Evolutionary conservation across 1,284 basidiomycete species (phyloP).

Genomic region (Sporisorium scitamineum): DNA sequence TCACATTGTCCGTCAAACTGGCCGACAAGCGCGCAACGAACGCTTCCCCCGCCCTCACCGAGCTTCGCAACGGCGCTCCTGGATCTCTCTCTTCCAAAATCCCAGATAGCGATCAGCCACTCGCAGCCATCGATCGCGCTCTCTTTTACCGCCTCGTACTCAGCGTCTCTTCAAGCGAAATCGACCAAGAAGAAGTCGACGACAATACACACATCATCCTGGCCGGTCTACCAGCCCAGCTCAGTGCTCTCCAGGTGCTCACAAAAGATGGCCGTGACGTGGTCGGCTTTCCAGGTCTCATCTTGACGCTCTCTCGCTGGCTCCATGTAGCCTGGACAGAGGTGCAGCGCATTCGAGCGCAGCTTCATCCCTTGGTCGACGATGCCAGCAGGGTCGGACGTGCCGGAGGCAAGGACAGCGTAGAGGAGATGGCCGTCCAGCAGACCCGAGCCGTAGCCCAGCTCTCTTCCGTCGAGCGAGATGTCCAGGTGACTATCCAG

Average conservation of each 20-base stretch:
- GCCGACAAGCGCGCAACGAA: constrained; percentile 50
- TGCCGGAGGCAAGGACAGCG: constrained; percentile 5
- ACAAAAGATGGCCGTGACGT: constrained; percentile 64
- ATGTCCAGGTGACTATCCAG: constrained; percentile 52
- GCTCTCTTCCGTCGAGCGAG: constrained; percentile 55
- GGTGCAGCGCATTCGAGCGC: constrained; percentile 52
- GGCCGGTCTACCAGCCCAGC: constrained; percentile 51
- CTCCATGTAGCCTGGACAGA: constrained; percentile 55
- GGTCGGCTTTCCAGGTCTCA: constrained; percentile 57
- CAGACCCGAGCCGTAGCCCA: constrained; percentile 20
- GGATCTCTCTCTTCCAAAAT: constrained; percentile 59
- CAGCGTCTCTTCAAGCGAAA: constrained; percentile 40
- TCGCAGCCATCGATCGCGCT: constrained; percentile 60
- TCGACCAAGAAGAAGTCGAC: constrained; percentile 38
- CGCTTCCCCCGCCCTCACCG: constrained; percentile 50
- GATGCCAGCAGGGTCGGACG: constrained; percentile 24
- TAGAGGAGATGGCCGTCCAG: constrained; percentile 14
- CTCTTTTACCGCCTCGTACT: constrained; percentile 60
- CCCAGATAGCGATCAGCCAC: constrained; percentile 55
- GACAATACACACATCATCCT: constrained; percentile 37
- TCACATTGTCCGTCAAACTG: constrained; percentile 50
- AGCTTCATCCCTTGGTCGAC: constrained; percentile 27
- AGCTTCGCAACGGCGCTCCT: constrained; percentile 58
- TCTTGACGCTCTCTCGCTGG: constrained; percentile 56
- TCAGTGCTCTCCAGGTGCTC: constrained; percentile 61